phyloP scores from a whole-genome alignment of 2,329 filamentous ascomycete species.

The Cercospora sesami region DNA sequence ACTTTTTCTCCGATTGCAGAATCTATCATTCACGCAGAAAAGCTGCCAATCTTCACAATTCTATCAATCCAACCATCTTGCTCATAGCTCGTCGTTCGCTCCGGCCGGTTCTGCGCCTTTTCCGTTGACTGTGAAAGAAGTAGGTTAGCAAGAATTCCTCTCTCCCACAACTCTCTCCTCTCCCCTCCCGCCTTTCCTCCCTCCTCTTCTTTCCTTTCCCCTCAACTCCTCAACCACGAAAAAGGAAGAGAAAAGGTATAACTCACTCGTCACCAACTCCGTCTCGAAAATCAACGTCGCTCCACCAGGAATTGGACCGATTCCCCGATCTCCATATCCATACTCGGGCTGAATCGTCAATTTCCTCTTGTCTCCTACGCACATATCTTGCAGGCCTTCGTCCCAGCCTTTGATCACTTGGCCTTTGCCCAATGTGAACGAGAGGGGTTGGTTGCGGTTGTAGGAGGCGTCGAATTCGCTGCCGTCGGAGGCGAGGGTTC shows the following conservation, averaged over 20 bases:
- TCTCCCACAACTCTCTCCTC: not conserved
- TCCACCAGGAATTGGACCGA: constrained; percentile 84
- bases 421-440: constrained; percentile 77
- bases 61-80: not conserved
- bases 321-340: constrained; percentile 71
- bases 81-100: constrained; percentile 11
- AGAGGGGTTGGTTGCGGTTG: constrained; percentile 70
- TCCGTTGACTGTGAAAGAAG: constrained; percentile 7
- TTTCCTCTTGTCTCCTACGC: constrained; percentile 88
- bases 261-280: constrained; percentile 73
- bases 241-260: not conserved
- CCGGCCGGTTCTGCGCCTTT: constrained; percentile 8
- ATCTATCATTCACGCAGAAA: not conserved
- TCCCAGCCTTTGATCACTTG: constrained; percentile 98
- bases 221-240: not conserved
- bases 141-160: not conserved
- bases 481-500: constrained; percentile 72
- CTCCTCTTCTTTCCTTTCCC: not conserved
- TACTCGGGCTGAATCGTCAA: constrained; percentile 86
- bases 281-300: constrained; percentile 89
- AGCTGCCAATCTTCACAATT: not conserved
- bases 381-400: constrained; percentile 89
- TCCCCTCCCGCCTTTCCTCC: not conserved
- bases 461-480: constrained; percentile 57
- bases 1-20: not conserved